These are phyloP conservation scores for Leccinum laetum DNA, from an alignment of 1,284 basidiomycete genomes.

Conservation along the genomic window DNA sequence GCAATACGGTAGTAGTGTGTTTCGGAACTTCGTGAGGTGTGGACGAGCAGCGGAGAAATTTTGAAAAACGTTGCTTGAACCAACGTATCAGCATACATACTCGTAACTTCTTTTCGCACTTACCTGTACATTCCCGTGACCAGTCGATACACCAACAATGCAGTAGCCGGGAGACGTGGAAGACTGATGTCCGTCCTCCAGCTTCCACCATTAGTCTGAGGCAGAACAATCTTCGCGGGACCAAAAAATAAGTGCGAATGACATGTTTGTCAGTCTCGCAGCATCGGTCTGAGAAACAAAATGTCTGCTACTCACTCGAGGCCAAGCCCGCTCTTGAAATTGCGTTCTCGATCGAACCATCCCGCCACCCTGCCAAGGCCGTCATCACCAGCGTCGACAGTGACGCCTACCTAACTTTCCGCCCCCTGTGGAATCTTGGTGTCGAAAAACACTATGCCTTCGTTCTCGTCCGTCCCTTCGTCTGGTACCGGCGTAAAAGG, in stretches of 20 bases:
- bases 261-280: constrained; percentile 9
- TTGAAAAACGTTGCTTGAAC: constrained; percentile 40
- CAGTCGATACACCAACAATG: constrained; percentile 64
- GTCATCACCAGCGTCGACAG: constrained; percentile 47
- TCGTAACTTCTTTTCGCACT: background rate
- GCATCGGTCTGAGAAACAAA: constrained; percentile 8
- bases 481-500: constrained; percentile 36
- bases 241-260: constrained; percentile 41
- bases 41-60: constrained; percentile 51
- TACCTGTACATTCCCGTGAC: constrained; percentile 30
- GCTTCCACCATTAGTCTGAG: constrained; percentile 15
- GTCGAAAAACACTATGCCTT: constrained; percentile 67
- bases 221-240: constrained; percentile 31
- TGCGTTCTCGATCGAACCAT: constrained; percentile 40
- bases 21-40: too few species aligned
- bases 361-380: constrained; percentile 39
- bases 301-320: constrained; percentile 43
- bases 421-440: constrained; percentile 38
- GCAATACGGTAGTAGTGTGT: too few species aligned
- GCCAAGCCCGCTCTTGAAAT: constrained; percentile 34
- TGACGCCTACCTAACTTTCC: constrained; percentile 51
- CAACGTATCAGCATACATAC: constrained; percentile 7
- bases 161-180: constrained; percentile 54
- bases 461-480: constrained; percentile 72
- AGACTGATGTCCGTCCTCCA: constrained; percentile 41